Conservation (phyloP, 495 filamentous ascomycete genomes). For the Usnea hakonensis region DNA sequence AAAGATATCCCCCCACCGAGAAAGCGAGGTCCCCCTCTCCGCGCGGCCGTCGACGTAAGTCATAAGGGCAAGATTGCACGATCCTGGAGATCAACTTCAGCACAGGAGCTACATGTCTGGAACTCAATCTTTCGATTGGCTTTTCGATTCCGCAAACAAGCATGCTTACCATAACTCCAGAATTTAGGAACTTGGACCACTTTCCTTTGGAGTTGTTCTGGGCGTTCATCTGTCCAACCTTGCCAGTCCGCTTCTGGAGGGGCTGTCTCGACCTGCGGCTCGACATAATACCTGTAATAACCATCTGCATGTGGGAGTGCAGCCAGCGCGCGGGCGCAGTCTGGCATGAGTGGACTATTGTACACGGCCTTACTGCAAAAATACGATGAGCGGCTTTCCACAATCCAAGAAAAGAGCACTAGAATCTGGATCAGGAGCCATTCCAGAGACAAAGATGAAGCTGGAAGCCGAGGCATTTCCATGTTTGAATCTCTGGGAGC, state of each 20-base stretch:
- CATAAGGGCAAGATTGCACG: constrained; percentile 6
- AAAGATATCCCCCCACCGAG: not conserved
- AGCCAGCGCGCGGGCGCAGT: not conserved
- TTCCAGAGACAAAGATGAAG: not conserved
- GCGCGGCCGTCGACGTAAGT: not conserved
- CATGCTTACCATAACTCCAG: constrained; percentile 1
- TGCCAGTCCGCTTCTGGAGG: not conserved
- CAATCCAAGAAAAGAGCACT: not conserved
- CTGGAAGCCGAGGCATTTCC: not conserved
- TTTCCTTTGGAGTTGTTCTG: not conserved
- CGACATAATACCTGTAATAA: not conserved
- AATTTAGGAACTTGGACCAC: not conserved
- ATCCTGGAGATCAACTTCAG: not conserved
- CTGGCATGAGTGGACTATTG: not conserved
- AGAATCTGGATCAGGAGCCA: not conserved
- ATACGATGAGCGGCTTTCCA: not conserved
- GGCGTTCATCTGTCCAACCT: not conserved
- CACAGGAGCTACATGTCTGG: no score
- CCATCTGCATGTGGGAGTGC: not conserved
- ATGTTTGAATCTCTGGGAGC: not conserved
- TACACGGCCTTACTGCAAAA: not conserved
- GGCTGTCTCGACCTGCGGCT: not conserved
- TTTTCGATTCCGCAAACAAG: not conserved
- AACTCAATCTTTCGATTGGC: not conserved
- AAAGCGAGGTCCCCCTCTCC: not conserved